phyloP scores from a whole-genome alignment of 1,139 yeast species.

The Pichia cactophila region DNA sequence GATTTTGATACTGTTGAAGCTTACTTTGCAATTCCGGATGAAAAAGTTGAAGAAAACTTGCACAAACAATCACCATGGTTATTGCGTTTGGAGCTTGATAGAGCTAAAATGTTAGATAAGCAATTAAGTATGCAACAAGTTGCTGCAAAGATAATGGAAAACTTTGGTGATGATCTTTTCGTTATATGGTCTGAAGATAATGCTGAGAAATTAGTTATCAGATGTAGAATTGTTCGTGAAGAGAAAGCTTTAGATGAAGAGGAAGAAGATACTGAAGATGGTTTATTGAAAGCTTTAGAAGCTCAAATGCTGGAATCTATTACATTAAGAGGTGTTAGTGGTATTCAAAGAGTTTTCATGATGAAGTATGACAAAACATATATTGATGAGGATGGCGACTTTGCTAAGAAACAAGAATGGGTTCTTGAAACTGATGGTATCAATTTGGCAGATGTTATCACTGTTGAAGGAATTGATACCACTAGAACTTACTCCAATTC shows the following conservation, averaged over 20 bases:
- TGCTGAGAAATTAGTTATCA: slow-evolving; percentile 90
- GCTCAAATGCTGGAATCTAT: slow-evolving; percentile 94
- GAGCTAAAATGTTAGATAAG: slow-evolving; percentile 98
- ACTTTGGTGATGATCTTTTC: slow-evolving; percentile 89
- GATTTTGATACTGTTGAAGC: slow-evolving; percentile 97
- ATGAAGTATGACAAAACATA: slow-evolving; percentile 83
- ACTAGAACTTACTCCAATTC: slow-evolving; percentile 89
- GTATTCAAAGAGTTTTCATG: slow-evolving; percentile 86
- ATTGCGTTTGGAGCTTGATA: slow-evolving; percentile 89
- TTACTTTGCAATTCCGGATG: slow-evolving; percentile 96
- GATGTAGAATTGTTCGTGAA: slow-evolving; percentile 98
- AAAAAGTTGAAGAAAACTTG: slow-evolving; percentile 86
- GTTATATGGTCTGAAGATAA: slow-evolving; percentile 99
- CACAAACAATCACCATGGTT: slow-evolving; percentile 98
- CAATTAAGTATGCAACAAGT: slow-evolving; percentile 98
- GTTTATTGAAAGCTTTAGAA: slow-evolving; percentile 89
- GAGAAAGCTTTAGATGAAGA: slow-evolving; percentile 92
- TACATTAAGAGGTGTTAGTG: slow-evolving; percentile 92
- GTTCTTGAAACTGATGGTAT: slow-evolving; percentile 98
- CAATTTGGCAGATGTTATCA: slow-evolving; percentile 89
- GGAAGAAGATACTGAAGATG: slow-evolving; percentile 94
- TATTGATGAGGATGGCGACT: slow-evolving; percentile 83
- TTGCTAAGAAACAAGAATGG: slow-evolving; percentile 88
- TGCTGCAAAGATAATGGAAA: slow-evolving; percentile 89
- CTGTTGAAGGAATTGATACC: slow-evolving; percentile 91